Evolutionary conservation across 352 stramenopile species (phyloP).

Genomic region (Phytophthora sansomeana): DNA sequence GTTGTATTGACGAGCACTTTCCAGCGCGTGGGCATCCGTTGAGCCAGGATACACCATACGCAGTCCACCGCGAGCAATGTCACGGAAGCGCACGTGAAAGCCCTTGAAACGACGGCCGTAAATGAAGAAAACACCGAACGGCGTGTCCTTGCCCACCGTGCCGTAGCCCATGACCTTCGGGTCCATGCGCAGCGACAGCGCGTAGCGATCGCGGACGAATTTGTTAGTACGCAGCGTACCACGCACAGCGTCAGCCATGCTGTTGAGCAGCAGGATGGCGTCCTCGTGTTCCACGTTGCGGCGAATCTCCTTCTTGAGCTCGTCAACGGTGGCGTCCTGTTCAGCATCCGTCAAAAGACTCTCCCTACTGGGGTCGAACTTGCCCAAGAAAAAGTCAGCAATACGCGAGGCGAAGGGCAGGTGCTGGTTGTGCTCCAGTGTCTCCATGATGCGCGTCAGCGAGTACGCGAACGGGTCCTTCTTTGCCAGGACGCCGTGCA

Average conservation of each 20-base stretch:
- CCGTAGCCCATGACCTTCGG: slow-evolving; percentile 83
- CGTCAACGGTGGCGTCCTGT: slow-evolving; percentile 52
- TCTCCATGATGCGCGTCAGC: slow-evolving; percentile 94
- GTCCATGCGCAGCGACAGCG: slow-evolving; percentile 81
- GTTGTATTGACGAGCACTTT: slow-evolving; percentile 84
- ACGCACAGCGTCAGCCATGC: slow-evolving; percentile 78
- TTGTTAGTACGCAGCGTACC: slow-evolving; percentile 87
- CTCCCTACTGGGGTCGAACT: slow-evolving; percentile 69
- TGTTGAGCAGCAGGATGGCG: slow-evolving; percentile 78
- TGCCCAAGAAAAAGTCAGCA: slow-evolving; percentile 95
- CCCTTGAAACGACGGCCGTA: slow-evolving; percentile 96
- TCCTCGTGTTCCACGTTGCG: slow-evolving; percentile 79
- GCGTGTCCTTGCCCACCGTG: slow-evolving; percentile 88
- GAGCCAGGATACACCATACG: slow-evolving; percentile 82
- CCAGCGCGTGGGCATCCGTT: slow-evolving; percentile 61
- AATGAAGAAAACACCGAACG: slow-evolving; percentile 97
- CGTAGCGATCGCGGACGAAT: slow-evolving; percentile 84
- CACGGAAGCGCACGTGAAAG: slow-evolving; percentile 87
- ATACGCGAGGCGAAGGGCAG: slow-evolving; percentile 92
- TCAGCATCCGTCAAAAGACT: slow-evolving; percentile 50
- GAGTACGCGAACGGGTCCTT: slow-evolving; percentile 95
- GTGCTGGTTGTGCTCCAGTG: slow-evolving; percentile 92
- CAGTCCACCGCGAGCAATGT: slow-evolving; percentile 82
- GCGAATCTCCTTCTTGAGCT: slow-evolving; percentile 79
- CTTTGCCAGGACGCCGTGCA: slow-evolving; percentile 96